Base-by-base conservation (phyloP, 75 land plant species). In the Pseudotsuga menziesii region DNA sequence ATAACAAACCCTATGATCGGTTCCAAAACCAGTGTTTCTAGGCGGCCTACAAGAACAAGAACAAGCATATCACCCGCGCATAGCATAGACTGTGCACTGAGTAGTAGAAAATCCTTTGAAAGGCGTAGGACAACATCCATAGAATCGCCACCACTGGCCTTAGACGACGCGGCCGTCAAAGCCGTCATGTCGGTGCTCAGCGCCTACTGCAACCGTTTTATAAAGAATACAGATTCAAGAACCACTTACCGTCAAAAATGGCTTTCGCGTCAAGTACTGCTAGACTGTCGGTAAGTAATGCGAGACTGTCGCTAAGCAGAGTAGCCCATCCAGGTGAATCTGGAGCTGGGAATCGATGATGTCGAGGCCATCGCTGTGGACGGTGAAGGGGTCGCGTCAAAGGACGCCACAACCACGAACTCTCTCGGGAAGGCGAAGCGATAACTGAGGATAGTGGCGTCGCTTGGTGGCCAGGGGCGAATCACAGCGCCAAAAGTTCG, bases 111-210 rank as follows among this genome's bases (percentile, higher is more conserved):
- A 44, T 44, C 52, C 8, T 44, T 44, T 44, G 52, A 44, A 44
- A 44, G 52, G 52, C 0, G 9, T 44, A 7, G 52, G 52, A 44
- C 52, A 44, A 44, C 52, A 44, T 44, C 52, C 52, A 44, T 6
- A 9, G 52, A 44, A 9, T 6, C 52, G 52, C 0, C 52, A 44
- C 52, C 52, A 2, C 19, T 78, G 16, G 72, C 85, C 13, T 78
- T 88, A 13, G 80, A 84, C 79, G 82, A 89, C 67, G 91, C 72
- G 60, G 88, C 91, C 29, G 59, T 86, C 22, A 55, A 80, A 64
- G 86, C 88, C 6, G 61, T 83, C 0, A 72, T 86, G 29, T 86
- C 86, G 13, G 84, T 83, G 70, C n/a, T 86, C 11, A 75, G 75
- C 15, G 80, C 82, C 3, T 73, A 76, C 60, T 25, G 82, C n/a